Evolutionary conservation across 169 alveolate species (phyloP).

Genomic region (Neospora caninum): DNA sequence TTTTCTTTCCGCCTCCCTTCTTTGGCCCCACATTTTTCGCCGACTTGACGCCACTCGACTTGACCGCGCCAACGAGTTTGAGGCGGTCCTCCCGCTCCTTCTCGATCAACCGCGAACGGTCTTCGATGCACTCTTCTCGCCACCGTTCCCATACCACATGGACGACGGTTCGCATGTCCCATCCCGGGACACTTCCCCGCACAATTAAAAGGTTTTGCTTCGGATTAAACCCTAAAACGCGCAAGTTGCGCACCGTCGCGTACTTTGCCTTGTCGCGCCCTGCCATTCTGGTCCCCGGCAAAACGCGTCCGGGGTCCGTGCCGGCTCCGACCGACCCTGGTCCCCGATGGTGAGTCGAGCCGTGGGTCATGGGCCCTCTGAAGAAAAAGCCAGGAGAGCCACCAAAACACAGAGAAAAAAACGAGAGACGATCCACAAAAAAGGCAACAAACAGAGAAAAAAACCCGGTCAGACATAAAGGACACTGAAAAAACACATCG

Average conservation of each 20-base stretch:
- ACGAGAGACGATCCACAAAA: background rate
- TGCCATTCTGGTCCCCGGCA: conserved; percentile 95
- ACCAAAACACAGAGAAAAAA: background rate
- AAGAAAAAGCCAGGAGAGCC: background rate
- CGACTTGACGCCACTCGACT: conserved; percentile 1
- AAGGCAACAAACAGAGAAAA: background rate
- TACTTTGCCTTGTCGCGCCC: conserved; percentile 90
- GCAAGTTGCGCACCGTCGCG: conserved; percentile 82
- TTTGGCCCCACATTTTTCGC: background rate
- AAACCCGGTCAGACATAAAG: background rate
- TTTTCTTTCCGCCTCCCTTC: conserved; percentile 10
- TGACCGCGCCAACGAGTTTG: background rate
- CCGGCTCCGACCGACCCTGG: conserved; percentile 95
- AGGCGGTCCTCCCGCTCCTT: conserved; percentile 25
- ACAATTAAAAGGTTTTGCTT: conserved; percentile 87
- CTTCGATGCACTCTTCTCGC: conserved; percentile 18
- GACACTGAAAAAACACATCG: background rate
- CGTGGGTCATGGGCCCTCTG: conserved; percentile 93
- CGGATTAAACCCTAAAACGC: conserved; percentile 90
- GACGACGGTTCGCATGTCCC: conserved; percentile 78
- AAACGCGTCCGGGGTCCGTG: conserved; percentile 93
- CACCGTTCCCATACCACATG: conserved; percentile 53
- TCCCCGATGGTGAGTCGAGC: conserved; percentile 91
- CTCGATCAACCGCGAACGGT: background rate
- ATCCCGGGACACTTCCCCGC: conserved; percentile 95